Percentiles rank a stretch among this genome's conserved stretches.
These are phyloP conservation scores for Citrullus mucosospermus DNA, from an alignment of 306 rosid genomes.

Conservation along the genomic window DNA sequence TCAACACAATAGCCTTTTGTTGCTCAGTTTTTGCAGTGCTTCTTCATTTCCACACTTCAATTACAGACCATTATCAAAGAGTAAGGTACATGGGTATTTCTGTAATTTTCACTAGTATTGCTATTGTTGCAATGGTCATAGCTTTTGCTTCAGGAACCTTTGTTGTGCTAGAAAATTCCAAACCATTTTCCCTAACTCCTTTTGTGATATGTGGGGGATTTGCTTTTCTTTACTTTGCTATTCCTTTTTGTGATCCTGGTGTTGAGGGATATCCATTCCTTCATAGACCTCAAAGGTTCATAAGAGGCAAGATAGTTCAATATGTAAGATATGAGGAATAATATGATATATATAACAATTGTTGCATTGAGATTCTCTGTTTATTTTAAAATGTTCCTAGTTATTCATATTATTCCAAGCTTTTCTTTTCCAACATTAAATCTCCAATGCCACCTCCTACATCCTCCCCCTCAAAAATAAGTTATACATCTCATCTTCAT, in stretches of 20 bases:
- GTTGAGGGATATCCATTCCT: neutral
- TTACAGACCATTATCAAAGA: neutral
- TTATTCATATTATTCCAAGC: neutral
- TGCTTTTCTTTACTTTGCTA: neutral
- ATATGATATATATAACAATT: too few species aligned
- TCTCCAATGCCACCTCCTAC: neutral
- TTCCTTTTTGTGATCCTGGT: neutral
- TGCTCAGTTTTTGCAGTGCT: slow-evolving; percentile 1
- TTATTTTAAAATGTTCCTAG: neutral
- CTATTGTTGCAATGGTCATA: neutral
- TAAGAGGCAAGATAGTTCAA: too few species aligned
- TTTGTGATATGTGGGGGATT: neutral
- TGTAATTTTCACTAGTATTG: neutral
- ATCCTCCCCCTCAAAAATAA: neutral
- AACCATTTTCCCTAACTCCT: neutral
- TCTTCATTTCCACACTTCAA: neutral
- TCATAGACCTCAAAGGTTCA: too few species aligned
- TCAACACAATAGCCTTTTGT: neutral
- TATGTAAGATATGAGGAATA: too few species aligned
- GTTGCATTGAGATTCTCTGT: too few species aligned
- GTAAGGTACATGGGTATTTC: neutral
- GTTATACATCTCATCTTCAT: neutral
- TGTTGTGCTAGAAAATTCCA: neutral
- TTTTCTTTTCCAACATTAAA: neutral
- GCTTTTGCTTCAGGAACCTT: neutral